Evolutionary conservation across 1,139 yeast genomes (phyloP).

Genomic region (Geotrichum citri-aurantii): DNA sequence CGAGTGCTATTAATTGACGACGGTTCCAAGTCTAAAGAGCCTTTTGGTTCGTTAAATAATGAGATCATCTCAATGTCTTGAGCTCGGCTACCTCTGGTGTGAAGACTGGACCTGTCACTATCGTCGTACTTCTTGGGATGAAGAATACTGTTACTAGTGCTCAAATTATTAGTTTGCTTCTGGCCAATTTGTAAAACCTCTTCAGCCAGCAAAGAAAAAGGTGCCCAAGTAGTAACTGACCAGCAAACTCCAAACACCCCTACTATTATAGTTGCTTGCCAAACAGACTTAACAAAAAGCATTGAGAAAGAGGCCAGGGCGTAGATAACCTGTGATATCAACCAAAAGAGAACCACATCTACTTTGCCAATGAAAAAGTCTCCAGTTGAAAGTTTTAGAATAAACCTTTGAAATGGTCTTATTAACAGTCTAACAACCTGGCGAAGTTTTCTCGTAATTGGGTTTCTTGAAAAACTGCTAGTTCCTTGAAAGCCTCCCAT

Average conservation of each 20-base stretch:
- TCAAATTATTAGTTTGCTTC: not conserved
- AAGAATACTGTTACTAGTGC: not conserved
- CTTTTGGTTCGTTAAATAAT: not conserved
- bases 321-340: conserved; percentile 34
- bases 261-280: conserved; percentile 33
- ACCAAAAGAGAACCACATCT: conserved; percentile 32
- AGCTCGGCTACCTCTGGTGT: conserved; percentile 14
- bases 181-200: conserved; percentile 30
- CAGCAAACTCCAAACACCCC: conserved; percentile 38
- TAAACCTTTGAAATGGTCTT: conserved; percentile 6
- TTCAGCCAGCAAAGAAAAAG: conserved; percentile 39
- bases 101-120: conserved; percentile 4
- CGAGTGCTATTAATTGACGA: not conserved
- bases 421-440: conserved; percentile 1
- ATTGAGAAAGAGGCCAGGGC: conserved; percentile 34
- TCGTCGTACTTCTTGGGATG: conserved; percentile 3
- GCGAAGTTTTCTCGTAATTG: conserved; percentile 5
- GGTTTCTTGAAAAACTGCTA: conserved; percentile 3
- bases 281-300: conserved; percentile 28
- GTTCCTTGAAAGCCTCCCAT: not conserved
- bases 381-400: not conserved
- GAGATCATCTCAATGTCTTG: conserved; percentile 18
- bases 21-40: not conserved
- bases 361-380: conserved; percentile 9
- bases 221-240: conserved; percentile 42